Percentiles rank a stretch among this genome's conserved stretches.
These are phyloP conservation scores for Rubus parviflorus DNA, from an alignment of 306 rosid species.

Conservation along the genomic window DNA sequence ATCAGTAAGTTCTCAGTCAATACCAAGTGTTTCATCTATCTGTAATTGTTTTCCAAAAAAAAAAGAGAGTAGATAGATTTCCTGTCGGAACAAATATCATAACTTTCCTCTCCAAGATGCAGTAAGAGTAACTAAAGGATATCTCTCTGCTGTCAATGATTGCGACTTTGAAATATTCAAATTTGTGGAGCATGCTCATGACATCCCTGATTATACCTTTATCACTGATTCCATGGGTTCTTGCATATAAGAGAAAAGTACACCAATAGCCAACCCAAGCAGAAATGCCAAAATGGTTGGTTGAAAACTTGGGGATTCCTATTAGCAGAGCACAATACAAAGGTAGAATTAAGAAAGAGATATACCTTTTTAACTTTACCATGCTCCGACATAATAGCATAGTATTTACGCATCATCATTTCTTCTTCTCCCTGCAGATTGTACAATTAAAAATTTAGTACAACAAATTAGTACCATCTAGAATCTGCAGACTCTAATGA, in stretches of 20 bases:
- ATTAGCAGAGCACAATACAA: not conserved
- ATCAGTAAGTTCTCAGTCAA: not conserved
- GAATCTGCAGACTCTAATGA: not conserved
- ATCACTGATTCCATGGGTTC: not conserved
- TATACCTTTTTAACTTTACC: conserved; percentile 38
- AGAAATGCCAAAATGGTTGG: not conserved
- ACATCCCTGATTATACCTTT: not conserved
- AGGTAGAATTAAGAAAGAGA: not conserved
- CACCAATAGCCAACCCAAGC: not conserved
- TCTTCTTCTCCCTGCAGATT: conserved; percentile 55
- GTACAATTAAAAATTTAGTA: conserved; percentile 7
- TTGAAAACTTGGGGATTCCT: not conserved
- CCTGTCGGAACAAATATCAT: not conserved
- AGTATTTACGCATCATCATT: conserved; percentile 56
- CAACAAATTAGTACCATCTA: not conserved
- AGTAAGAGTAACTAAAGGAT: not conserved
- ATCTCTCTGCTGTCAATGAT: not conserved
- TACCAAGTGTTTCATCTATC: not conserved
- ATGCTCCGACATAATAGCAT: conserved; percentile 44
- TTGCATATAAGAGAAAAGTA: not conserved
- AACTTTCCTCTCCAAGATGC: not conserved
- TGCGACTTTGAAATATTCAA: not conserved
- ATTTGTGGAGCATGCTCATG: not conserved
- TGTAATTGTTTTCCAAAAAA: not conserved
- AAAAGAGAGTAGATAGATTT: not conserved